Evolutionary conservation across 2,329 filamentous ascomycete genomes (phyloP), one percentile per base, ranked within the genome.

Genomic region (Cercospora zeae-maydis): DNA sequence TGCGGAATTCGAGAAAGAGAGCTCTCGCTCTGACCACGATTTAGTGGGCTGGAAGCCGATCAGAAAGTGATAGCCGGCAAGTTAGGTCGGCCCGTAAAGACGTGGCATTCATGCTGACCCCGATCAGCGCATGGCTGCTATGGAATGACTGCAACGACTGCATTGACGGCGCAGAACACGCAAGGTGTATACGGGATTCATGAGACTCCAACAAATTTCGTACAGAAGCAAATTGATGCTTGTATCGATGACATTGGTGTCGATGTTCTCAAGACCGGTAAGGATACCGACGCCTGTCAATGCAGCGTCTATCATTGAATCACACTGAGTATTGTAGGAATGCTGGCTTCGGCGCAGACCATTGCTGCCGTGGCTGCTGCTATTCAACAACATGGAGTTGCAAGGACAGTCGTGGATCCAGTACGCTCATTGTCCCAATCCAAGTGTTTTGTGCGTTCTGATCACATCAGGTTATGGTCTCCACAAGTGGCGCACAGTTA

Each of bases 151-250:
- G 92, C 93, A 21, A 97, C 93, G 9, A 96, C 93, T 13, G 93
- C 93, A 19, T 80, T 99, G 73, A 99, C 95, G n/a, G 93, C 92
- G 14, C 95, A 98, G 74, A 96, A 98, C 77, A 99, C 95, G 0
- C 82, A 85, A 58, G 92, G 92, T 4, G 92, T 98, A 13, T 82
- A 86, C 65, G 91, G 84, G 67, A 91, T 98, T 57, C 91, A 96
- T 73, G 80, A 89, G 61, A 85, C 90, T 7, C 93, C 93, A 0
- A 81, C 90, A 0, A 81, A 83, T 4, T 97, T 98, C 76, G 86
- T 97, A 24, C 82, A 82, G 67, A 90, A 91, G 80, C 91, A 96
- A 77, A 92, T 98, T 63, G 88, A 93, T 78, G 89, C 90, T 24
- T 91, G 89, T 34, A 81, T 96, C 54, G 87, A 87, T 49, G 95